Base-by-base conservation (phyloP, 2,329 filamentous ascomycete species). In the Paecilomyces formosus region DNA sequence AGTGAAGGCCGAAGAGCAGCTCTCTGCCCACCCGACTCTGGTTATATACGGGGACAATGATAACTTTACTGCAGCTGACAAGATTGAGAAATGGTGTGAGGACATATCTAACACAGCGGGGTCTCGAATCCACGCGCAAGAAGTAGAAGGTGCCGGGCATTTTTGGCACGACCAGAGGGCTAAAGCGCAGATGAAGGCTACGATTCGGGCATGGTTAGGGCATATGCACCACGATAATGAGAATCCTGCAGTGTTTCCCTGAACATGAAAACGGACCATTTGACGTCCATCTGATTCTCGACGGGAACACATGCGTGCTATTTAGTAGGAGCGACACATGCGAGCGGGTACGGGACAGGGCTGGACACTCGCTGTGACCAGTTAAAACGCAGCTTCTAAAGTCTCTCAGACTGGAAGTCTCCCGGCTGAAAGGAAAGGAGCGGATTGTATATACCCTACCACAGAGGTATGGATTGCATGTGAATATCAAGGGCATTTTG, bases 41-140 rank as follows among this genome's bases (percentile, higher is more conserved):
- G 86, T 85, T 0, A 73, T 96, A 0, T 96, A 87, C 67, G 93
- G 92, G 1, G 84, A 87, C 55, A 78, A 82, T 3, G 92, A 97
- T 71, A 75, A 81, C 0, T 95, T 97, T 63, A 86, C 89, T 1
- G 82, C 86, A 0, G 78, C 78, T 3, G 81, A 79, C 59, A 89
- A 84, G 70, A 77, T 92, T 64, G 80, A 82, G 11, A 74, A 78
- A 0, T 96, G 92, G 92, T 78, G 79, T 9, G 74, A 76, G 49
- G 80, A 78, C 60, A 73, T 92, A 52, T 70, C 73, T 18, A 69
- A 72, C 12, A 65, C 64, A 45, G 68, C 72, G 0, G 72, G 70
- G 1, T 84, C 82, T 18, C 66, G 62, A 55, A 85, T 87, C 58
- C 68, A 65, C 4, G 75, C 73, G 13, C 67, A 73, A 2, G 82